A percentile compares a stretch with the other conserved stretches of the same genome.
These are phyloP conservation scores for Erythrophleum ivorense DNA, from an alignment of 331 rosid species.

Conservation along the genomic window DNA sequence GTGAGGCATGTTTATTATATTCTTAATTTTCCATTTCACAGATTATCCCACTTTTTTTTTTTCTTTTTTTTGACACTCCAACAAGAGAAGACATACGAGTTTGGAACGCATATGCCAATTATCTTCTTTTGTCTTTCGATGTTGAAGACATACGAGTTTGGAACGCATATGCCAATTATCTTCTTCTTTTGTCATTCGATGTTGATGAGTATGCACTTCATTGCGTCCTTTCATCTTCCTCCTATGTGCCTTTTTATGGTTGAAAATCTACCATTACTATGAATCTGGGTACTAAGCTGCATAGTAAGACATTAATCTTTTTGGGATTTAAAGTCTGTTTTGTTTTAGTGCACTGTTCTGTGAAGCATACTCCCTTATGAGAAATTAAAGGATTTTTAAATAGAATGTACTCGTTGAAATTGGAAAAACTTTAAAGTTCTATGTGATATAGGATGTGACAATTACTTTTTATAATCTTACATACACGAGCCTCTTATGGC, in stretches of 20 bases:
- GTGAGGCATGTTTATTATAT: conserved; percentile 26
- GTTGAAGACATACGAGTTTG: neutral
- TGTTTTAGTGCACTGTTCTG: neutral
- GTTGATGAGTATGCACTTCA: neutral
- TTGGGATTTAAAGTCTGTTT: neutral
- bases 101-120: neutral
- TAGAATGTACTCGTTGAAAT: neutral
- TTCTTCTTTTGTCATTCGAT: neutral
- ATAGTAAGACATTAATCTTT: neutral
- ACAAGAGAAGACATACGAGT: neutral
- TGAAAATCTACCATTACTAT: neutral
- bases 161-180: neutral
- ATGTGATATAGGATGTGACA: neutral
- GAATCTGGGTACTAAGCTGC: neutral
- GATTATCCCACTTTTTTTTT: neutral
- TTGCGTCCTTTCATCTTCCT: conserved; percentile 3
- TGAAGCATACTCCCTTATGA: neutral
- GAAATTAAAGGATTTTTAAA: neutral
- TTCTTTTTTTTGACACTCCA: neutral
- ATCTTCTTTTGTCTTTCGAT: neutral
- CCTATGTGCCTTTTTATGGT: neutral
- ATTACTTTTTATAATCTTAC: neutral
- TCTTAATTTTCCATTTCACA: neutral
- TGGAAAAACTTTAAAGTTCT: neutral
- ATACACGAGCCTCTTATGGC: neutral